Base-by-base conservation (phyloP, 2,329 filamentous ascomycete genomes). In the Aspergillus nomiae region DNA sequence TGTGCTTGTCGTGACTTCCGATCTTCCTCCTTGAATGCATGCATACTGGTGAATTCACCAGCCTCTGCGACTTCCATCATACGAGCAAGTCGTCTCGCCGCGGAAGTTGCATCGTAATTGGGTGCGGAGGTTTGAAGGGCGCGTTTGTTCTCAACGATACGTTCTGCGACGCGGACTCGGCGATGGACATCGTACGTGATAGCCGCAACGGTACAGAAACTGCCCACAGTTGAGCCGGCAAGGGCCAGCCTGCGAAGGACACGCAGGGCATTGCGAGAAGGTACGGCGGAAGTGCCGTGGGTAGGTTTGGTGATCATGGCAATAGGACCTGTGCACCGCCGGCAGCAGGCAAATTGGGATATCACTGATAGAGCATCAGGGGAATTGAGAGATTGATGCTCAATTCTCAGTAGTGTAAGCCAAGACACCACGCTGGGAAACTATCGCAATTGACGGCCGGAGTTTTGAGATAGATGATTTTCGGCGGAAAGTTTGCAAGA, bases 11-110 rank as follows among this genome's bases (percentile, higher is more conserved):
- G 65, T 50, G 63, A 62, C 53, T 51, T 66, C 34, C 63, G 57
- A 45, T 72, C 69, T 59, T 72, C 67, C 60, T 71, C 62, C 53
- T 75, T 77, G 66, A 77, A 68, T 24, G 77, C 77, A 11, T 74
- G 75, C 54, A 80, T 56, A 0, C 78, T 77, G 60, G 76, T 72
- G 48, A 80, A 80, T 26, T 81, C 78, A 1, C 78, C 79, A 2
- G 76, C 75, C 62, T 81, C 80, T 2, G 80, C 80, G 3, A 78
- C 78, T 54, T 80, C 78, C 65, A 81, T 78, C 77, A 81, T 81
- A 12, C 71, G 70, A 8, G 76, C 73, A 11, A 81, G 69, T 43
- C 75, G 71, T 48, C 65, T 72, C 24, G 77, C 75, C 16, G 78
- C 74, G 46, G 73, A 70, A 26, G 74, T 76, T 54, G 78, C 74